Base-by-base conservation (phyloP, 306 rosid species). In the Casuarina equisetifolia region DNA sequence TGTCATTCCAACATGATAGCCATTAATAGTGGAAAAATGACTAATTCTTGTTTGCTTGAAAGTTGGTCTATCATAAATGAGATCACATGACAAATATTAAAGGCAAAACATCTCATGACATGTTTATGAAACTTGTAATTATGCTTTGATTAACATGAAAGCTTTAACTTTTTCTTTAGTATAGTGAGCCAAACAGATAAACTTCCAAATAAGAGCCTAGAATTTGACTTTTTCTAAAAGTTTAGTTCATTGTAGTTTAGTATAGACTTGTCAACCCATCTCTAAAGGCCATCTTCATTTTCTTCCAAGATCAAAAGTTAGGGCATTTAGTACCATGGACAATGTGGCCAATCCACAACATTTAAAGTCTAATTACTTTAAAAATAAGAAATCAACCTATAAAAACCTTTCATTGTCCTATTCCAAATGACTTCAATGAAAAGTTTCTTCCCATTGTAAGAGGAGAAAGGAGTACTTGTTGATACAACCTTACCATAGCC, bases 251-350 rank as follows among this genome's bases (percentile, higher is more conserved):
- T 92, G 49, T 97, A 95, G 77, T 95, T 97, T 78, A 95, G 67
- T 97, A 95, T 95, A 58, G 98, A 88, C 71, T 95, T 97, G 86
- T 95, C 98, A 74, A 91, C 91, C 98, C 98, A 95, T 85, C 97
- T 95, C 98, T 97, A 92, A 76, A 97, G 97, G 44, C 98, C 97
- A 97, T 86, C 92, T 95, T 97, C 98, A 95, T 82, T 89, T 95
- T 71, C 96, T 88, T 43, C 97, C 92, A 3, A 97, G 98, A 85
- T 95, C 97, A 83, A 95, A 92, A 73, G 95, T 89, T 35, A 95
- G 97, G 69, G 97, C 91, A 79, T 95, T 95, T 86, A 95, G 84
- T 49, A 91, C 98, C 98, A 92, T 89, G 62, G 98, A 87, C 19
- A 95, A 85, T 76, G 93, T 95, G 3, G 98, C 98, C 69, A 95